phyloP scores from a whole-genome alignment of 2,329 filamentous ascomycete genomes.

The Geoglossum cookeanum region DNA sequence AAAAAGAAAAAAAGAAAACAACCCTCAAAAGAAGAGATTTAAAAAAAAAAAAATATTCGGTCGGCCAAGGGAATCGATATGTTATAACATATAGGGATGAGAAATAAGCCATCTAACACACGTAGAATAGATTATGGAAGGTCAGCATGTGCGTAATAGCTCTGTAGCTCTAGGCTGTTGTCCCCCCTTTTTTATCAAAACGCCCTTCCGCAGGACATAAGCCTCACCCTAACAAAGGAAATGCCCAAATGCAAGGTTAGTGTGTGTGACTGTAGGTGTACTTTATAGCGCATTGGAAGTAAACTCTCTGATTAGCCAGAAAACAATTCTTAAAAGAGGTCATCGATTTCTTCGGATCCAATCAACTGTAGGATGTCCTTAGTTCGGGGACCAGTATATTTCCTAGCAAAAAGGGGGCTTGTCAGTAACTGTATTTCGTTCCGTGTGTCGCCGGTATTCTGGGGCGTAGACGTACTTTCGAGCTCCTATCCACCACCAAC shows the following conservation, averaged over 20 bases:
- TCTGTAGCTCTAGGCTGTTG: background rate
- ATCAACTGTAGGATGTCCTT: conserved; percentile 29
- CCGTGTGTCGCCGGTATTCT: background rate
- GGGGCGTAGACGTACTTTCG: conserved; percentile 10
- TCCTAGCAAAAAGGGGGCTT: conserved; percentile 18
- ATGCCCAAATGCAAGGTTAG: no score
- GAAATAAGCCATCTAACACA: background rate
- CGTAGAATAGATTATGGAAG: background rate
- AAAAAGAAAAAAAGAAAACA: no score
- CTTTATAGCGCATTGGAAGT: no score
- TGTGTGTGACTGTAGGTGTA: no score
- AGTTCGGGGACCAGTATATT: conserved; percentile 39
- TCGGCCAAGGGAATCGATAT: no score
- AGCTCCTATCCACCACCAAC: conserved; percentile 28
- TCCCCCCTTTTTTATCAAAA: background rate
- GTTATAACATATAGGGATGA: background rate
- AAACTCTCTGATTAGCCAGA: no score
- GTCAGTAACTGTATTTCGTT: background rate
- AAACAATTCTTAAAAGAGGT: background rate
- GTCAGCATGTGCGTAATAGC: no score
- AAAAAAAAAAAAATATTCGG: no score
- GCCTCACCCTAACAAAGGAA: no score
- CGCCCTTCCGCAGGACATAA: no score
- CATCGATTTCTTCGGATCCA: conserved; percentile 15
- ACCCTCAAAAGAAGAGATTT: no score